A percentile compares a stretch with the other conserved stretches of the same genome.
These are phyloP conservation scores for Chlorophyllum brunneum DNA, from an alignment of 768 basidiomycete genomes.

Conservation along the genomic window DNA sequence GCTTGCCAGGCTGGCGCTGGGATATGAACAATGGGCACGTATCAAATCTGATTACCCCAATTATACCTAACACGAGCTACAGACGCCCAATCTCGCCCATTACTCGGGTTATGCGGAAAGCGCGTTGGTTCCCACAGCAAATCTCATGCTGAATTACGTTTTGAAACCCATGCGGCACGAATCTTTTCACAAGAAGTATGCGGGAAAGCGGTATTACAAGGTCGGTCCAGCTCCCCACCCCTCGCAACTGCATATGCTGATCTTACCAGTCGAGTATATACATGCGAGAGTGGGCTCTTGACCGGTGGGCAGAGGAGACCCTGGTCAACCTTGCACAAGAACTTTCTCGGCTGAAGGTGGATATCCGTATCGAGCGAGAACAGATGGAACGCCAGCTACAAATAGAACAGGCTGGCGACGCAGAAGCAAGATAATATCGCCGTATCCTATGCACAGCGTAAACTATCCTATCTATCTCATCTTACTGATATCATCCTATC, in stretches of 20 bases:
- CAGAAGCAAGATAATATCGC: slow-evolving; percentile 10
- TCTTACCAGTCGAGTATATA: slow-evolving; percentile 67
- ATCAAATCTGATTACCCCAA: neutral
- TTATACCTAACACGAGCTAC: slow-evolving; percentile 7
- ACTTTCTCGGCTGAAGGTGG: slow-evolving; percentile 54
- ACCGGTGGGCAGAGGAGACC: slow-evolving; percentile 62
- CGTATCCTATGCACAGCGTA: neutral
- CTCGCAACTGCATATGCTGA: neutral
- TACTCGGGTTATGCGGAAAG: slow-evolving; percentile 92
- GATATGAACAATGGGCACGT: slow-evolving; percentile 85
- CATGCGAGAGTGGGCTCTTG: slow-evolving; percentile 82
- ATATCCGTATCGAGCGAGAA: slow-evolving; percentile 41
- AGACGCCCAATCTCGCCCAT: slow-evolving; percentile 86
- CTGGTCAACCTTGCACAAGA: slow-evolving; percentile 58
- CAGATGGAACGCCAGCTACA: slow-evolving; percentile 24
- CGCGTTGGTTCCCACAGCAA: slow-evolving; percentile 81
- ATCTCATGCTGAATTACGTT: slow-evolving; percentile 90
- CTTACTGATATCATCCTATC: slow-evolving; percentile 7
- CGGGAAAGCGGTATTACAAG: slow-evolving; percentile 86
- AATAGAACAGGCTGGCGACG: slow-evolving; percentile 8
- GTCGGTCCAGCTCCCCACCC: slow-evolving; percentile 31
- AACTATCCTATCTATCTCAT: slow-evolving; percentile 14
- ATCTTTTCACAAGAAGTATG: slow-evolving; percentile 92
- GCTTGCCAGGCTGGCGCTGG: slow-evolving; percentile 82
- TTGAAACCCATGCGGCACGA: slow-evolving; percentile 76